A percentile compares a stretch with the other conserved stretches of the same genome.
These are phyloP conservation scores for Esteya vermicola DNA, from an alignment of 2,329 filamentous ascomycete species.

Conservation along the genomic window DNA sequence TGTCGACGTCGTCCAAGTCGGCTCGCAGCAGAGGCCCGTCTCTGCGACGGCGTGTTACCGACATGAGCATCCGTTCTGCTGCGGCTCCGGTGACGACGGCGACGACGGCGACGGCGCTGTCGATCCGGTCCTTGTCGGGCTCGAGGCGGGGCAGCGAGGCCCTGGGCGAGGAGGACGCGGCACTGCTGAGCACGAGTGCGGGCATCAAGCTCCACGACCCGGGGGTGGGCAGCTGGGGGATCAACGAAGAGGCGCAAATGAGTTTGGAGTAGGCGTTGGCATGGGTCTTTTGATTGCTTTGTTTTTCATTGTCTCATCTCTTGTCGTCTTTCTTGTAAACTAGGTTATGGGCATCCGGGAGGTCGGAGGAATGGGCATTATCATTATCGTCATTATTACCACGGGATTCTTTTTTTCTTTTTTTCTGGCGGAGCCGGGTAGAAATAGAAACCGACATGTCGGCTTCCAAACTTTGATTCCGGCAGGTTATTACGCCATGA, in stretches of 20 bases:
- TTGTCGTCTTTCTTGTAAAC: too few relatives aligned
- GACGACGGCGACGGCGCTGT: slow-evolving; percentile 9
- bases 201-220: slow-evolving; percentile 39
- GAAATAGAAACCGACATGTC: background rate
- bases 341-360: background rate
- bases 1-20: slow-evolving; percentile 29
- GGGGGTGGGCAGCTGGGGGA: slow-evolving; percentile 53
- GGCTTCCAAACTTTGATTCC: too few relatives aligned
- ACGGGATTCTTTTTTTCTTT: background rate
- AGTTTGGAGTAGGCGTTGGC: slow-evolving; percentile 41
- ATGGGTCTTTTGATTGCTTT: too few relatives aligned
- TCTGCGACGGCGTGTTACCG: slow-evolving; percentile 22
- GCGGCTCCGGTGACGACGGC: slow-evolving; percentile 6
- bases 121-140: too few relatives aligned
- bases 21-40: slow-evolving; percentile 26
- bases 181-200: slow-evolving; percentile 26
- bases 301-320: too few relatives aligned
- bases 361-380: background rate
- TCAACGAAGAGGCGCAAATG: slow-evolving; percentile 77
- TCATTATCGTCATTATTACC: background rate
- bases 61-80: slow-evolving; percentile 17
- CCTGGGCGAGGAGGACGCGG: slow-evolving; percentile 26
- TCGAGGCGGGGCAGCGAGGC: slow-evolving; percentile 26
- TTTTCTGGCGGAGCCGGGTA: background rate
- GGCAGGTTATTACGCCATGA: too few relatives aligned